Evolutionary conservation across 208 protist species (phyloP), one percentile per base, ranked within the genome.

Genomic region (Crithidia sp.): DNA sequence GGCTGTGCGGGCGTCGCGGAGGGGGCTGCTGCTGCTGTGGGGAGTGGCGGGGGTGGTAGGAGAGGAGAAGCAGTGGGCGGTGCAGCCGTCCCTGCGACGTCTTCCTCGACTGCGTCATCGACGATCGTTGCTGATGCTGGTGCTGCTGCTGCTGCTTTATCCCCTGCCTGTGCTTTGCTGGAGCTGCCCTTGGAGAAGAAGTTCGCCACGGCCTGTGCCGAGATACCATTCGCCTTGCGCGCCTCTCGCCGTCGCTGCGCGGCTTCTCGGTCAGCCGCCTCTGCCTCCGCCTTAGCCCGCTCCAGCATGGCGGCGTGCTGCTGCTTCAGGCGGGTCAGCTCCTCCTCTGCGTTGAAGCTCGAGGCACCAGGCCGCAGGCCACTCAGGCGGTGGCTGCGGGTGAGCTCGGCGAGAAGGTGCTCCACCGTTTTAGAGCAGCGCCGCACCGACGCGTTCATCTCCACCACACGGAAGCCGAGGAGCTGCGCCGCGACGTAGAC

Each of bases 401-500:
- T 95, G 5, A 95, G 79, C 70, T 95, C 88, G 13, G 91, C 87
- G 13, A 95, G 73, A 2, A 95, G 82, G n/a, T 79, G 84, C 54
- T 91, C 86, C 59, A 95, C 82, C 58, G 78, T 85, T 68, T 91
- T 89, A 4, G 91, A 79, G 57, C 83, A 88, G 14, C 91, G 86
- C 61, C 78, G 73, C 53, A 91, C 79, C 37, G 86, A 89, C 4
- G 86, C 83, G 57, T 95, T 95, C 84, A 95, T 89, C 74, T 95
- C 91, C 43, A 95, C 87, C 45, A 95, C 91, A 41, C 87, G 88
- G 40, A 87, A 95, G 39, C 83, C 81, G 17, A 93, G 85, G 47
- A 93, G 76, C 37, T 85, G 76, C 13, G 91, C 88, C 36, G 86
- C 91, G 16, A 93, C 67, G 75, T 95, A 95, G 10, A 95, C 91